Conservation (phyloP, 2,329 filamentous ascomycete genomes). For the Hymenoscyphus occultus region DNA sequence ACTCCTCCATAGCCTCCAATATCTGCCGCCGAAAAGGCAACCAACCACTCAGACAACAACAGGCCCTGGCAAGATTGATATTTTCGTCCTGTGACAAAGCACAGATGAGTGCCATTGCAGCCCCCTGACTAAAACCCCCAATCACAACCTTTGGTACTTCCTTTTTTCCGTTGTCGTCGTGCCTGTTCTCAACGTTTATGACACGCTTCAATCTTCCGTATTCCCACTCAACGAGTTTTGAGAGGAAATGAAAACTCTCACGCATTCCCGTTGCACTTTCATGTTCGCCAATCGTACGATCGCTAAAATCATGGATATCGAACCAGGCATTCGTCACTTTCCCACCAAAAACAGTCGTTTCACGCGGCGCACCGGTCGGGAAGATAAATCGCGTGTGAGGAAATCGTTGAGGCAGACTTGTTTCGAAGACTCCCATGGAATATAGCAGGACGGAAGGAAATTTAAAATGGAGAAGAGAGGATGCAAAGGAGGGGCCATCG, state of each 20-base stretch:
- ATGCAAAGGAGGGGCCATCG: conserved; percentile 37
- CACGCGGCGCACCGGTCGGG: conserved; percentile 21
- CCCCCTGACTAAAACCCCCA: conserved; percentile 28
- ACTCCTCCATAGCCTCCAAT: background rate
- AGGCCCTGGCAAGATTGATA: conserved; percentile 15
- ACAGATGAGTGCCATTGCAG: conserved; percentile 24
- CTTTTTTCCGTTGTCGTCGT: background rate
- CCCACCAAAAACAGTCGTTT: conserved; percentile 25
- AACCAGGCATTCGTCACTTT: conserved; percentile 32
- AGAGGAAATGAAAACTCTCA: conserved; percentile 21
- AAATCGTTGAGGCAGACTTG: background rate
- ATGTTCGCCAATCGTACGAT: conserved; percentile 24
- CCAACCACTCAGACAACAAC: conserved; percentile 30
- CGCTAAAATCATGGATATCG: conserved; percentile 28
- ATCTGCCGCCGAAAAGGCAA: conserved; percentile 27
- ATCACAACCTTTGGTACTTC: conserved; percentile 15
- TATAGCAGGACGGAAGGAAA: conserved; percentile 18
- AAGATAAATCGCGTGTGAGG: conserved; percentile 27
- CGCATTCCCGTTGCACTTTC: conserved; percentile 14
- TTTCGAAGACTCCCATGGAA: conserved; percentile 35
- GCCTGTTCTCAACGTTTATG: background rate
- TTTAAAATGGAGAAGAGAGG: conserved; percentile 34
- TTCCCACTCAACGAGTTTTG: conserved; percentile 15
- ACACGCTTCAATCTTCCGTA: background rate
- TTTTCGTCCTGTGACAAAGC: conserved; percentile 17